Conservation (phyloP, 371 early-diverging fungal species). For the Mortierella sp. region DNA sequence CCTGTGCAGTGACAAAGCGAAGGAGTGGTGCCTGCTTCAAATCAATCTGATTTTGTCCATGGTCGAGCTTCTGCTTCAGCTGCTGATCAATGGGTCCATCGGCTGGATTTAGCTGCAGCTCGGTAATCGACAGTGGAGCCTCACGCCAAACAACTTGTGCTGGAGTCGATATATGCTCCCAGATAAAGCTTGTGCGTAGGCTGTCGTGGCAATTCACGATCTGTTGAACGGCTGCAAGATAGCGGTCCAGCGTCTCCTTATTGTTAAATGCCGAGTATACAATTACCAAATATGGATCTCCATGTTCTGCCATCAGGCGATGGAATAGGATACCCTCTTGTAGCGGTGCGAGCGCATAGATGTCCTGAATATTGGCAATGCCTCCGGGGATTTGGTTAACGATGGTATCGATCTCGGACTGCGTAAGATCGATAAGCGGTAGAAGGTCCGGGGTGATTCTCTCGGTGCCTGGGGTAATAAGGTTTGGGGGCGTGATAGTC, state of each 20-base stretch:
- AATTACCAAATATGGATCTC: slow-evolving; percentile 2
- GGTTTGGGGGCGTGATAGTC: no score
- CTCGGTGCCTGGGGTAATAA: no score
- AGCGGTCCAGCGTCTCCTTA: slow-evolving; percentile 5
- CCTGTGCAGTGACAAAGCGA: no score
- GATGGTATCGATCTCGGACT: slow-evolving; percentile 12
- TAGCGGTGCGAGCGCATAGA: slow-evolving; percentile 16
- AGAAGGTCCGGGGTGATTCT: no score
- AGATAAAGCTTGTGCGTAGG: slow-evolving; percentile 6
- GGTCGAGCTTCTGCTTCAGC: not conserved
- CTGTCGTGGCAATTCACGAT: slow-evolving; percentile 7
- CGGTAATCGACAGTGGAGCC: slow-evolving; percentile 1
- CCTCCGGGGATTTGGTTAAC: slow-evolving; percentile 6
- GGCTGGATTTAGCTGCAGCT: slow-evolving; percentile 7
- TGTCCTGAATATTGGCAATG: slow-evolving; percentile 23
- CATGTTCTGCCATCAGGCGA: slow-evolving; percentile 3
- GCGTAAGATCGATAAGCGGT: slow-evolving; percentile 8
- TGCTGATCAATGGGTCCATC: slow-evolving; percentile 11
- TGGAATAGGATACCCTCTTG: slow-evolving; percentile 25
- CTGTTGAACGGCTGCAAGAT: slow-evolving; percentile 3
- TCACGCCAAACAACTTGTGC: slow-evolving; percentile 10
- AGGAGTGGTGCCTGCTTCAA: no score
- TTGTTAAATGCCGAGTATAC: not conserved
- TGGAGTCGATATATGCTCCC: slow-evolving; percentile 8
- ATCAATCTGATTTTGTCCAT: no score